Base-by-base conservation (phyloP, 2,329 filamentous ascomycete species). In the Thielaviopsis euricoi region DNA sequence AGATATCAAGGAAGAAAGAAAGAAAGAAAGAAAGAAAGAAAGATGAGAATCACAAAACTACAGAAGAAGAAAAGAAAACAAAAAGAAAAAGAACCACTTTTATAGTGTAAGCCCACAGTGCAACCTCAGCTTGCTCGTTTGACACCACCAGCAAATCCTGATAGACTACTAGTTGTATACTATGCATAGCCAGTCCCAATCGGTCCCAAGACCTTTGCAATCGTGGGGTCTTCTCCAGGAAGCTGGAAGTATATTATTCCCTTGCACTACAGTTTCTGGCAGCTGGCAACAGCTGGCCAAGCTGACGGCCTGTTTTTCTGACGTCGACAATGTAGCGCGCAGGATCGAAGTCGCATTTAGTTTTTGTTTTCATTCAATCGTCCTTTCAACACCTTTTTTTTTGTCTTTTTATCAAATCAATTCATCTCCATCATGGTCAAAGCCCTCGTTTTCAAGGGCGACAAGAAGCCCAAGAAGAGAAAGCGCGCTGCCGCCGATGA, bases 381-480 rank as follows among this genome's bases (percentile, higher is more conserved):
- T 46, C 19, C 9, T 17, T 46, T n/a, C n/a, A n/a, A n/a, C n/a
- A n/a, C 29, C 29, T 33, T 17, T 40, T 40, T 40, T 19, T 22
- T 15, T 23, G 13, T 26, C n/a, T 52, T 17, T 25, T 29, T n/a
- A 21, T 50, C 53, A 40, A 9, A 33, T 23, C 22, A 51, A 21
- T 10, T 15, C 19, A 13, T 37, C n/a, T n/a, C 26, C 12, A 52
- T 63, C 61, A 93, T 93, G 87, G 85, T 95, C 64, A 96, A 95
- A 70, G 84, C 91, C 53, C 80, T 98, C 60, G 77, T 82, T 53
- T 98, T 98, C 78, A 98, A 98, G 73, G 93, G 93, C 76, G 93
- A 98, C 73, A 96, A 94, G 72, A 93, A 93, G 73, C 74, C 81
- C 60, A 95, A 93, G 72, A 96, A 96, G 76, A 81, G 89, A 69